Base-by-base conservation (phyloP, 2,329 filamentous ascomycete genomes). In the Apiospora phragmitis region DNA sequence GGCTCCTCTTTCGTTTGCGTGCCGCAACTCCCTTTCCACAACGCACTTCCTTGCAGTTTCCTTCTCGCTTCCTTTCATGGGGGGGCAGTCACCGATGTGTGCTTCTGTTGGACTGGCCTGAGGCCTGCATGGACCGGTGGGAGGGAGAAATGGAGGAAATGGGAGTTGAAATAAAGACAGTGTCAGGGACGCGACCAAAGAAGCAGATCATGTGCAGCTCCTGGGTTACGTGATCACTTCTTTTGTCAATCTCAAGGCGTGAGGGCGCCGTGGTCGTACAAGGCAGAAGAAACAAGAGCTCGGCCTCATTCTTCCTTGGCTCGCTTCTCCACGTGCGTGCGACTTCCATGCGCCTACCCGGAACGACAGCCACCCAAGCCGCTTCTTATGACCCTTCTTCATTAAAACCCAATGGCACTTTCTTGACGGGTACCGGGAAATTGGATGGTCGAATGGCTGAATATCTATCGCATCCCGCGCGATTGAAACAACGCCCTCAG, bases 251-350 rank as follows among this genome's bases (percentile, higher is more conserved):
- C 32, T 62, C 32, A n/a, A 38, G 35, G 24, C 55, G 55, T 18
- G 55, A 38, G 29, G 32, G 4, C 55, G 9, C 14, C 32, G 55
- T 21, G 4, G 55, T 35, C 55, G 55, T 38, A 62, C 55, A 62
- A 7, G 4, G 14, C 21, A 62, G 32, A n/a, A n/a, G 18, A 62
- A 21, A 14, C 21, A 62, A 62, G 21, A 62, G 14, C 18, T 38
- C 32, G 55, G 18, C 7, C 55, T 62, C 21, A 12, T 62, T 38
- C 32, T 38, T 62, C 32, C 21, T 62, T 62, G 32, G 55, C 18
- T 62, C 55, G 55, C 55, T 62, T 62, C 55, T 62, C 55, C 51
- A 59, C 51, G 55, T 62, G 55, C 55, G 32, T n/a, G 18, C 21
- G 16, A 62, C n/a, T 11, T 38, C 9, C 55, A 38, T 62, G 55